Conservation (phyloP, 1,284 basidiomycete species). For the Grifola frondosa region DNA sequence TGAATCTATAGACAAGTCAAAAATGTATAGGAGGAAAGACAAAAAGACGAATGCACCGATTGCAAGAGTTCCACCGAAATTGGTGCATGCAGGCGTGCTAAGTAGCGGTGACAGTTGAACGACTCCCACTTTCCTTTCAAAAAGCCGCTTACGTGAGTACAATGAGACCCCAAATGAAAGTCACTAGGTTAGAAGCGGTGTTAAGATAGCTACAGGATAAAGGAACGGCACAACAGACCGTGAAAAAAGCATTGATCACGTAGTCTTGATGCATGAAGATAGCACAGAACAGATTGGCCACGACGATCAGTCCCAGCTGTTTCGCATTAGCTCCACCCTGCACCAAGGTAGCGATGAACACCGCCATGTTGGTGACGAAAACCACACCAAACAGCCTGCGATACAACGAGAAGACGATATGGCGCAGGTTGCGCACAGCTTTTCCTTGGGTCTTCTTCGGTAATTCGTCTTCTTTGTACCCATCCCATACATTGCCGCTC, state of each 20-base stretch:
- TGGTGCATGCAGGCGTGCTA: slow-evolving; percentile 18
- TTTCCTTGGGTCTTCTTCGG: slow-evolving; percentile 52
- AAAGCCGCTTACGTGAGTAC: slow-evolving; percentile 10
- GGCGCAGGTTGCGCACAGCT: slow-evolving; percentile 49
- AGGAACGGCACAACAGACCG: slow-evolving; percentile 50
- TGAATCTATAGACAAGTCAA: slow-evolving; percentile 11
- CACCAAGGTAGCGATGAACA: slow-evolving; percentile 47
- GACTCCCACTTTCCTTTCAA: accelerated
- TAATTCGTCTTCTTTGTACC: slow-evolving; percentile 48
- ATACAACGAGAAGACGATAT: slow-evolving; percentile 55
- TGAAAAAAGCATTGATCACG: slow-evolving; percentile 57
- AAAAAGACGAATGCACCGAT: slow-evolving; percentile 8
- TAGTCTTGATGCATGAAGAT: slow-evolving; percentile 65
- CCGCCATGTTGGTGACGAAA: slow-evolving; percentile 52
- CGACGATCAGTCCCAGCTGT: slow-evolving; percentile 47
- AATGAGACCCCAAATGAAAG: slow-evolving; percentile 19
- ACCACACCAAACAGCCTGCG: slow-evolving; percentile 57
- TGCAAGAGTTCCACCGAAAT: slow-evolving; percentile 17
- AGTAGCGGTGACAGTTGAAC: background rate
- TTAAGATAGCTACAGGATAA: background rate
- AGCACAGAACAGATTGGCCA: slow-evolving; percentile 53
- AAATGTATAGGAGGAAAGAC: too few relatives aligned
- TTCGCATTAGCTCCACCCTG: slow-evolving; percentile 43
- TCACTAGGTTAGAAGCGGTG: slow-evolving; percentile 7
- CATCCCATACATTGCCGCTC: slow-evolving; percentile 43